phyloP scores from a whole-genome alignment of 2,329 filamentous ascomycete species.

The Fusarium continuum region DNA sequence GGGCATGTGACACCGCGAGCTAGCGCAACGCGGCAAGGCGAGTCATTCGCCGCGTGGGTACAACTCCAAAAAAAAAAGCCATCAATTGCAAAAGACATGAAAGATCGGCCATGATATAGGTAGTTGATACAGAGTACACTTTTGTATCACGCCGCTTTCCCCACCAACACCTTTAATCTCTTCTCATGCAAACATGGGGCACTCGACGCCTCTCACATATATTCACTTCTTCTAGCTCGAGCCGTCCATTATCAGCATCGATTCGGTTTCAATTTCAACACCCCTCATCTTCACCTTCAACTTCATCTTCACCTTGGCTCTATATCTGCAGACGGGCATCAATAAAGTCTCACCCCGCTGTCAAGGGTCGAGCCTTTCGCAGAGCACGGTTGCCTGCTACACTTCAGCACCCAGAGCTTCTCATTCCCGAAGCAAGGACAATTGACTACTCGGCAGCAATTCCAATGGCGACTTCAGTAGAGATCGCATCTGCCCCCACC shows the following conservation, averaged over 20 bases:
- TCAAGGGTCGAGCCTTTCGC: neutral
- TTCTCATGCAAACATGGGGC: conserved; percentile 46
- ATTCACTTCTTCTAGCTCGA: conserved; percentile 29
- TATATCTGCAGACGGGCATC: conserved; percentile 7
- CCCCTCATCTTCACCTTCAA: neutral
- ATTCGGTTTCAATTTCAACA: neutral
- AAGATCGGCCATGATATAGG: conserved; percentile 5
- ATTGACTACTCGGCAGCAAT: neutral
- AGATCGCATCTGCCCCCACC: conserved; percentile 83
- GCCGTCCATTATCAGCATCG: neutral
- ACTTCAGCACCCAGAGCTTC: neutral
- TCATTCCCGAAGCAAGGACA: neutral
- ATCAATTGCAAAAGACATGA: neutral
- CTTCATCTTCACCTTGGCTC: neutral
- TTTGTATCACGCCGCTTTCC: neutral
- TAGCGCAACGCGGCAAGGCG: conserved; percentile 25
- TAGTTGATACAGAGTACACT: neutral
- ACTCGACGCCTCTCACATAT: conserved; percentile 29
- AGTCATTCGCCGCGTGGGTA: conserved; percentile 30
- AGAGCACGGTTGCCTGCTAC: neutral
- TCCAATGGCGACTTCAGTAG: conserved; percentile 76
- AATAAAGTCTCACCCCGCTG: neutral
- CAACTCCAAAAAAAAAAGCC: conserved; percentile 26
- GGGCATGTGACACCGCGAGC: conserved; percentile 29
- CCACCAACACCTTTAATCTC: neutral